Base-by-base conservation (phyloP, 1,284 basidiomycete species). In the Apiotrichum siamense region DNA sequence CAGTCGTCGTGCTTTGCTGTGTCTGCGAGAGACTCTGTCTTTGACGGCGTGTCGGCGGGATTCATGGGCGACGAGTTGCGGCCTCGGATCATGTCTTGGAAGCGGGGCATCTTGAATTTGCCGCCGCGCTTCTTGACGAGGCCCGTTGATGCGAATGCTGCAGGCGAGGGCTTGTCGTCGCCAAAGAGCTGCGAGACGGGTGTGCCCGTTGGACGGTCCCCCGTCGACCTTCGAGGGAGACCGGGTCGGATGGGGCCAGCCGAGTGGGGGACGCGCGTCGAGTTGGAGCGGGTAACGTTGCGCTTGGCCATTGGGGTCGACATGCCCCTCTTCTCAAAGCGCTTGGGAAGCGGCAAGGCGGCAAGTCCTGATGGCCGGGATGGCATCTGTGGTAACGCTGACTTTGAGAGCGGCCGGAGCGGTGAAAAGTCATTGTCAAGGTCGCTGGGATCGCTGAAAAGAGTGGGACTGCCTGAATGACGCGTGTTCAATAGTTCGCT, bases 91-190 rank as follows among this genome's bases (percentile, higher is more conserved):
- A 47, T 43, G 33, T 47, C 50, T 10, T 59, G 62, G 49, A 72
- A 69, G 17, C 52, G 59, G 1, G 69, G 67, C 5, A 70, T 58
- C 5, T 7, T 12, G 0, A 62, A 39, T 3, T 61, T 52, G 1
- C 58, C 62, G 3, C 69, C 68, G 27, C 63, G 63, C 53, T 75
- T 75, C 61, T 73, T 73, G 33, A 71, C 61, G 20, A 75, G 52
- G 0, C 73, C 73, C 1, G 69, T 67, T 10, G 69, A 70, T 9
- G 65, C 65, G 37, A 75, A 75, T 3, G 72, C 73, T 1, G 69
- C 67, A 0, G 73, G 72, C 18, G 69, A 70, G 3, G 73, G 73
- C 41, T 61, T 66, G 50, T 69, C 61, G 32, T 69, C 63, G 7
- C 56, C 64, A 40, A 75, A 73, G 2, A 70, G 50, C 27, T 61